Evolutionary conservation across 306 rosid species (phyloP), one percentile per base, ranked within the genome.

Genomic region (Prunus mongolica): DNA sequence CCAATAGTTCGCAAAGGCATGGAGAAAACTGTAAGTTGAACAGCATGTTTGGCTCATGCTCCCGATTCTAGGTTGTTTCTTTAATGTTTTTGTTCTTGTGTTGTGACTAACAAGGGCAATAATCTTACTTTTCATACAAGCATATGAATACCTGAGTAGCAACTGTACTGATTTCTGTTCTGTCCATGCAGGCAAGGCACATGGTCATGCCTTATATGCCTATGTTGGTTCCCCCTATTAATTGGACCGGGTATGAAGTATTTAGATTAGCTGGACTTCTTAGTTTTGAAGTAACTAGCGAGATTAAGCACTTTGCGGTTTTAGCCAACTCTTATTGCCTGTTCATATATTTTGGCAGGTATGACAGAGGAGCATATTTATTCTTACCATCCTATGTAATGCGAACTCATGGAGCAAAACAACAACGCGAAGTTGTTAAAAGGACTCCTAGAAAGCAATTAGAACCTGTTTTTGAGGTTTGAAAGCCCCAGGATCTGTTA

Each of bases 131-230:
- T n/a, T 28, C 44, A 55, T 41, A 25, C 12, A 20, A 24, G 19
- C 8, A 6, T 4, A 34, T 51, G 24, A 22, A 64, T 77, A 74
- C 52, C 38, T 47, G 79, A 63, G 66, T 65, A 74, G 76, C 76
- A 73, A 75, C 73, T 41, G 49, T 72, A 25, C 74, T 24, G 52
- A 63, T 52, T 19, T 81, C 65, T 82, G 76, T 67, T 83, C 4
- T 78, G 41, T 67, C 44, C 46, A 73, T 69, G 80, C 96, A 95
- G 99, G 99, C 99, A 76, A 87, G 92, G 80, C 97, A 95, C 91
- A 90, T 90, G 91, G 96, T 95, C 85, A 90, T 95, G 78, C 98
- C 97, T 44, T 92, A 95, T 81, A 92, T 92, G 99, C 99, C 99
- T 67, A 92, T 95, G 99, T 76, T 95, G 89, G 96, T 92, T 76